Conservation (phyloP, 2,329 filamentous ascomycete species). For the Phialemoniopsis sp. region DNA sequence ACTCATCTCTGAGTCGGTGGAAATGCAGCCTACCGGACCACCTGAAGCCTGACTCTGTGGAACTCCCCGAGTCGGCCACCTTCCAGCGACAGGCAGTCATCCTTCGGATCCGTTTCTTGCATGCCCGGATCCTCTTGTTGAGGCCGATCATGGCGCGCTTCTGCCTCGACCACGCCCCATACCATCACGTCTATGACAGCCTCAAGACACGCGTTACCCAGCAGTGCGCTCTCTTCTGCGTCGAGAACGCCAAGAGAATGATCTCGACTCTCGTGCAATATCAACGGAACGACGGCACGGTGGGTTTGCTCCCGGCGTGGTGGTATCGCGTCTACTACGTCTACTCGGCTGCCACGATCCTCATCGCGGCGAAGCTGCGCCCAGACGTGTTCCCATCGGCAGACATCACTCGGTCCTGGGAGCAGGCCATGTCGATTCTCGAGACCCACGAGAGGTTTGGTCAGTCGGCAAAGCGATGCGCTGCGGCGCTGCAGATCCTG, state of each 20-base stretch:
- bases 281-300: slow-evolving; percentile 21
- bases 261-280: slow-evolving; percentile 22
- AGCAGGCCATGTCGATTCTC: slow-evolving; percentile 24
- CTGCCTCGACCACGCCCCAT: slow-evolving; percentile 24
- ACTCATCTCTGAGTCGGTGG: slow-evolving; percentile 24
- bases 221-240: slow-evolving; percentile 27
- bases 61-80: slow-evolving; percentile 16
- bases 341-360: slow-evolving; percentile 27
- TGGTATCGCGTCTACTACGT: slow-evolving; percentile 33
- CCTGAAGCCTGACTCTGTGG: slow-evolving; percentile 12
- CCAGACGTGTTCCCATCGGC: slow-evolving; percentile 21
- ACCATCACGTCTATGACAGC: slow-evolving; percentile 2
- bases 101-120: slow-evolving; percentile 25
- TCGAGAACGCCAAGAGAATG: slow-evolving; percentile 24
- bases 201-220: slow-evolving; percentile 20
- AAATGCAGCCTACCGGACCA: slow-evolving; percentile 20
- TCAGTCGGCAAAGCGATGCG: slow-evolving; percentile 23
- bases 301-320: slow-evolving; percentile 30
- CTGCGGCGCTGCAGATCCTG: slow-evolving; percentile 25
- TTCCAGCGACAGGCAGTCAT: slow-evolving; percentile 24
- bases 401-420: slow-evolving; percentile 23
- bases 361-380: slow-evolving; percentile 28
- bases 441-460: slow-evolving; percentile 26
- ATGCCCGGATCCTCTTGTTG: slow-evolving; percentile 26
- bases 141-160: slow-evolving; percentile 20